A percentile compares a stretch with the other conserved stretches of the same genome.
phyloP scores from a whole-genome alignment of 164 flowering plant species.

The Malania oleifera region DNA sequence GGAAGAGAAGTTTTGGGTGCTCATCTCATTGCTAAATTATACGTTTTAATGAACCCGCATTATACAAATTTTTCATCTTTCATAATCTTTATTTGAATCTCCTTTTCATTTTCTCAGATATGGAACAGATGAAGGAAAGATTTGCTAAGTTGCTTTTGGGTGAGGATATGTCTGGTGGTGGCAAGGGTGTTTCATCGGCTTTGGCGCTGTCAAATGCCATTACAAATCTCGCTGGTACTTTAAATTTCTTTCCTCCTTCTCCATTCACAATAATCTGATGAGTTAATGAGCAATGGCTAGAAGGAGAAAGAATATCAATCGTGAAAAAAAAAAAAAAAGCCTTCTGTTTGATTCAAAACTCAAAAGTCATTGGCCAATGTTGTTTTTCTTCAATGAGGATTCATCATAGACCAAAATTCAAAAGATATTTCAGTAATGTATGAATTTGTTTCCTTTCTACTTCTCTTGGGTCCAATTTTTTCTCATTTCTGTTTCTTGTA shows the following conservation, averaged over 20 bases:
- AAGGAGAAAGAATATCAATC: neutral
- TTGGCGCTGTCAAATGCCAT: slow-evolving; percentile 93
- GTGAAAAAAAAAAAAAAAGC: too few relatives aligned
- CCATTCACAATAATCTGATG: neutral
- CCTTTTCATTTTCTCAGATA: slow-evolving; percentile 31
- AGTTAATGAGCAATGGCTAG: neutral
- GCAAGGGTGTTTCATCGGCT: slow-evolving; percentile 91
- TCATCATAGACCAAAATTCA: neutral
- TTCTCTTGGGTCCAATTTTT: too few relatives aligned
- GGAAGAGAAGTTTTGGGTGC: too few relatives aligned
- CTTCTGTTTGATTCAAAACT: too few relatives aligned
- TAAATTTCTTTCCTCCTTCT: neutral
- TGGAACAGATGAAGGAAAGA: slow-evolving; percentile 75
- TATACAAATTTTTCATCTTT: neutral
- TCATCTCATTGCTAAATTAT: neutral
- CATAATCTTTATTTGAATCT: neutral
- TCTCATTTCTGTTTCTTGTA: too few relatives aligned
- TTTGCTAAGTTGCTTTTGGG: slow-evolving; percentile 87
- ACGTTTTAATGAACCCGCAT: neutral
- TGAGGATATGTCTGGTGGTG: slow-evolving; percentile 97
- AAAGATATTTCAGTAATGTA: neutral
- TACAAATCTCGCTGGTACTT: slow-evolving; percentile 79
- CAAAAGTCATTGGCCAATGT: too few relatives aligned
- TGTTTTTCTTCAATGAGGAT: too few relatives aligned
- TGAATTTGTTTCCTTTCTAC: too few relatives aligned